Base-by-base conservation (phyloP, 345 rosid species). In the Sisymbrium altissimum region DNA sequence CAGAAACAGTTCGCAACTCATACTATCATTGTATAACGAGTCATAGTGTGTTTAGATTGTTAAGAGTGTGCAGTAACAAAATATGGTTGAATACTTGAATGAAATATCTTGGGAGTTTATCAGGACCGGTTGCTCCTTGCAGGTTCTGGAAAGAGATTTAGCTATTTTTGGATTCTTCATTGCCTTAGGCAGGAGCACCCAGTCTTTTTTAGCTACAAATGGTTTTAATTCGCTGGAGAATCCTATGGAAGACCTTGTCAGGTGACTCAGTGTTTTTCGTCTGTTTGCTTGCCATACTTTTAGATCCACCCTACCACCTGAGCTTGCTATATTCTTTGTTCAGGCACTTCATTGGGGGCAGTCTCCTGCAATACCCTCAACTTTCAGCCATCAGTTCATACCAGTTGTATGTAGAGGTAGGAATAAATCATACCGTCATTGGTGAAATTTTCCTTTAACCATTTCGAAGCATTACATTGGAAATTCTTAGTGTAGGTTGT, bases 151-250 rank as follows among this genome's bases (percentile, higher is more conserved):
- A 76, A 90, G 86, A 83, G 99, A 95, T 84, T 86, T 95, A 84
- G 93, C 99, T 83, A 86, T 92, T 68, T 92, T 95, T 85, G 99
- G 99, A 70, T 91, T 92, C 85, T 95, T 95, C 78, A 92, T 92
- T 79, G 97, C 97, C 58, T 80, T 95, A 29, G 99, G 99, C 66
- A 85, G 97, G 84, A 87, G 91, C 70, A 84, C 92, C 25, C 86
- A 85, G 75, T 82, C 85, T 23, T 88, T 75, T 81, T 73, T 91
- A 79, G 82, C 87, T 70, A 88, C 86, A 49, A 90, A 92, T 80
- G 97, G 99, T 62, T 95, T 79, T 70, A 81, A 79, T 73, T 83
- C 75, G n/a, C 49, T 86, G 56, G 86, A 76, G 41, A 86, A 87
- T 71, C 89, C 87, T 50, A 58, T 87, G 58, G 89, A 89, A 86